A percentile compares a stretch with the other conserved stretches of the same genome.
phyloP scores from a whole-genome alignment of 2,329 filamentous ascomycete genomes.

The Lecanicillium sp. region DNA sequence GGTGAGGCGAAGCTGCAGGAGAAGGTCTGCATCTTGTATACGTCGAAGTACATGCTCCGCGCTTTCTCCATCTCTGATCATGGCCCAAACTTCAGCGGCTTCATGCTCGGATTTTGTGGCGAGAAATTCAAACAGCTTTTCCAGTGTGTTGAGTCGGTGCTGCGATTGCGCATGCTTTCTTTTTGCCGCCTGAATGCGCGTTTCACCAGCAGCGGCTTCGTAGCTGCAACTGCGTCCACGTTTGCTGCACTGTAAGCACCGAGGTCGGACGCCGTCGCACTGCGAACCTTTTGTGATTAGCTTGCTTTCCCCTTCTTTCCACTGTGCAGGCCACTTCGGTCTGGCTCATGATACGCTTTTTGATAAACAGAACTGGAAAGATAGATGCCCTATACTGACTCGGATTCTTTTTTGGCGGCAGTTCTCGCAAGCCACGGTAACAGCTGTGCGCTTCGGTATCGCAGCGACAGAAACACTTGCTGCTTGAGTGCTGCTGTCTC shows the following conservation, averaged over 20 bases:
- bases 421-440: neutral
- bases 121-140: neutral
- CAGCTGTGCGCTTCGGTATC: neutral
- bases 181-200: neutral
- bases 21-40: neutral
- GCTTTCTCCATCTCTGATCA: neutral
- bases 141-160: neutral
- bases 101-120: neutral
- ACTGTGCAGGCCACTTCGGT: neutral
- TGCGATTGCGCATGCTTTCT: neutral
- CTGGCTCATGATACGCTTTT: neutral
- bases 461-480: no score
- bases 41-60: neutral
- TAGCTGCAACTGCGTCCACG: neutral
- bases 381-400: no score
- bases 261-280: neutral
- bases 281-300: neutral
- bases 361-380: neutral
- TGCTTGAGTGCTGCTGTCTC: no score
- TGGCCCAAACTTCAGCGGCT: neutral
- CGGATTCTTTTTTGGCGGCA: neutral
- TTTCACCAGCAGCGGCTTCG: neutral
- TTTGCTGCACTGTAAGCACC: neutral
- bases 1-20: neutral
- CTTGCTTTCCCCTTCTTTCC: neutral